These are phyloP conservation scores for Aspergillus sp. DNA, from an alignment of 2,329 filamentous ascomycete species.

Conservation along the genomic window DNA sequence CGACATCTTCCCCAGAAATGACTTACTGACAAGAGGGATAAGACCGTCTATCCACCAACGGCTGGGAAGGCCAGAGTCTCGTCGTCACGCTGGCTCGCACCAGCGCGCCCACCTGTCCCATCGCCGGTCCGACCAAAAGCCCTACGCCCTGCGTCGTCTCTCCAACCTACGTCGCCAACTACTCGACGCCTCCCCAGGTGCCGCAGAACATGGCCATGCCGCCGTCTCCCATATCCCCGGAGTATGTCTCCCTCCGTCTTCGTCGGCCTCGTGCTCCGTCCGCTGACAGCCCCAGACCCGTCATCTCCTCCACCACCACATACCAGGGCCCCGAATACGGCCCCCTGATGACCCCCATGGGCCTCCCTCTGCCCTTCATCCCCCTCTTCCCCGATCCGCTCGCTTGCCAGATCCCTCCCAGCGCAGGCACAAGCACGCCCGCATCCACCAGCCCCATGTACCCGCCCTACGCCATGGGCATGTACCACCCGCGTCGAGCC, in stretches of 20 bases:
- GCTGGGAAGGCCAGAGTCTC: constrained; percentile 43
- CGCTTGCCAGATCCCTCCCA: constrained; percentile 15
- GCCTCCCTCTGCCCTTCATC: constrained; percentile 24
- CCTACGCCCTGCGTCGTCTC: constrained; percentile 25
- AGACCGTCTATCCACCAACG: constrained; percentile 41
- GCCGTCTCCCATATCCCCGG: constrained; percentile 34
- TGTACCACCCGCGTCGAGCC: constrained; percentile 8
- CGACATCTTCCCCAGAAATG: not conserved
- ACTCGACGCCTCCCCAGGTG: constrained; percentile 31
- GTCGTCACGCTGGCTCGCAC: constrained; percentile 40
- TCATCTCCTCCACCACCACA: constrained; percentile 18
- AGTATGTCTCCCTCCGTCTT: constrained; percentile 23
- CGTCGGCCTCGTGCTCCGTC: no score
- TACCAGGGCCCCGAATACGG: constrained; percentile 27
- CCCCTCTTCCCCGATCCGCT: constrained; percentile 27
- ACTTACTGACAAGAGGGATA: not conserved
- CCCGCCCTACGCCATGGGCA: not conserved
- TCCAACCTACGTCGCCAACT: constrained; percentile 27
- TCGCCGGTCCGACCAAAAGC: constrained; percentile 42
- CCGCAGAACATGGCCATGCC: constrained; percentile 28
- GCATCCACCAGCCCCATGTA: not conserved
- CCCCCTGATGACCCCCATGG: constrained; percentile 21
- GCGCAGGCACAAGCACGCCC: not conserved
- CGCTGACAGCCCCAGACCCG: constrained; percentile 14
- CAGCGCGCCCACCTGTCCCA: constrained; percentile 38